These are phyloP conservation scores for Penicillium diatomitis DNA, from an alignment of 495 filamentous ascomycete genomes.

Conservation along the genomic window DNA sequence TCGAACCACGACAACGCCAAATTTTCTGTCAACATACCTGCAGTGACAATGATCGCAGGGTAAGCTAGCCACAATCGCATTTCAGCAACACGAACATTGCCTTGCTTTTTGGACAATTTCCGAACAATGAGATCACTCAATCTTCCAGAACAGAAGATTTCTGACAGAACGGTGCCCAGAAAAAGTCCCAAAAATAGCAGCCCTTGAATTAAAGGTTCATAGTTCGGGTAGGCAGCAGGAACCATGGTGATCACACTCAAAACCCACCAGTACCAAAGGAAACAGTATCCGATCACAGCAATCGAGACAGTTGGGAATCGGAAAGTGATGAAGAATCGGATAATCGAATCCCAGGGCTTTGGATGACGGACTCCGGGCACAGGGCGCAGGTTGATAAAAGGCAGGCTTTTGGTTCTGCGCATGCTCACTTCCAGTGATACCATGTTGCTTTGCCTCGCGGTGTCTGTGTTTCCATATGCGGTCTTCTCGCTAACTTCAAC, in stretches of 20 bases:
- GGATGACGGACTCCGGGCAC: constrained; percentile 48
- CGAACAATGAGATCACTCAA: constrained; percentile 45
- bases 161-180: constrained; percentile 45
- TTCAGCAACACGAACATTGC: constrained; percentile 40
- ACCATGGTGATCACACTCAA: constrained; percentile 51
- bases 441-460: background rate
- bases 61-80: constrained; percentile 53
- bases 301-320: constrained; percentile 38
- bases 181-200: constrained; percentile 50
- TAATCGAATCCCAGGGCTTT: constrained; percentile 39
- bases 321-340: constrained; percentile 41
- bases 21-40: constrained; percentile 22
- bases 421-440: constrained; percentile 8
- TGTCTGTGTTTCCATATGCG: background rate
- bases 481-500: constrained; percentile 21
- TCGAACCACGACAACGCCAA: background rate
- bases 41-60: constrained; percentile 42
- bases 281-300: constrained; percentile 43
- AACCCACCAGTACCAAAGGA: constrained; percentile 58
- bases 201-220: constrained; percentile 46
- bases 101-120: constrained; percentile 38
- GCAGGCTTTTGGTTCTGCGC: constrained; percentile 38
- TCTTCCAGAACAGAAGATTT: constrained; percentile 45
- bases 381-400: constrained; percentile 40
- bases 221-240: constrained; percentile 46